Conservation (phyloP, 306 rosid genomes). For the Pyrus communis region DNA sequence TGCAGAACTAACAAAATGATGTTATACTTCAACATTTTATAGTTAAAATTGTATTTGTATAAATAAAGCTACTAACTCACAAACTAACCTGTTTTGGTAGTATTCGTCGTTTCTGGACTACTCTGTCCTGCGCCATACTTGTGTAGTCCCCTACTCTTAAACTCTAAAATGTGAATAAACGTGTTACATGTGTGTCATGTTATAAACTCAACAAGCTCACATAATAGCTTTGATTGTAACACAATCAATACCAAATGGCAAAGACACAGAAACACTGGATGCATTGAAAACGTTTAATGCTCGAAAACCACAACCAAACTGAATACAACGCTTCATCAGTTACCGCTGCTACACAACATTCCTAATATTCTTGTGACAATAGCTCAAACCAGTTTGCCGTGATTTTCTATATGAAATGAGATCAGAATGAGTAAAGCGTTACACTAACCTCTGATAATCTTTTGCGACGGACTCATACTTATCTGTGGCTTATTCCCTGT, state of each 20-base stretch:
- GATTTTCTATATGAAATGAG: background rate
- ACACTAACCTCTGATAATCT: conserved; percentile 55
- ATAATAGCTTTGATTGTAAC: too few relatives aligned
- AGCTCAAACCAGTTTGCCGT: background rate
- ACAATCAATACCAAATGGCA: too few relatives aligned
- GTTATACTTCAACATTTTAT: background rate
- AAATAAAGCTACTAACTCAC: background rate
- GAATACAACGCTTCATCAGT: too few relatives aligned
- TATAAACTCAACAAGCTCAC: background rate
- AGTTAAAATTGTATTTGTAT: background rate
- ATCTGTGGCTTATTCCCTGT: conserved; percentile 11
- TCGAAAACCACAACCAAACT: too few relatives aligned
- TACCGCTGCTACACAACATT: too few relatives aligned
- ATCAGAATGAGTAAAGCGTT: background rate
- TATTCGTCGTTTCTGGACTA: conserved; percentile 42
- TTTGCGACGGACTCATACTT: conserved; percentile 72
- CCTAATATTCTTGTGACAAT: background rate
- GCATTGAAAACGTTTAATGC: too few relatives aligned
- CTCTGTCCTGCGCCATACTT: conserved; percentile 52
- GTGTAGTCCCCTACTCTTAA: conserved; percentile 65
- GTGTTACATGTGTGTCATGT: conserved; percentile 12
- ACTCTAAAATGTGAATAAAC: conserved; percentile 43
- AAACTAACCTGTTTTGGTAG: conserved; percentile 46
- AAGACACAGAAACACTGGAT: too few relatives aligned
- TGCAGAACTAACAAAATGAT: background rate